Conservation (phyloP, 2,329 filamentous ascomycete genomes). For the Plenodomus lindquistii region DNA sequence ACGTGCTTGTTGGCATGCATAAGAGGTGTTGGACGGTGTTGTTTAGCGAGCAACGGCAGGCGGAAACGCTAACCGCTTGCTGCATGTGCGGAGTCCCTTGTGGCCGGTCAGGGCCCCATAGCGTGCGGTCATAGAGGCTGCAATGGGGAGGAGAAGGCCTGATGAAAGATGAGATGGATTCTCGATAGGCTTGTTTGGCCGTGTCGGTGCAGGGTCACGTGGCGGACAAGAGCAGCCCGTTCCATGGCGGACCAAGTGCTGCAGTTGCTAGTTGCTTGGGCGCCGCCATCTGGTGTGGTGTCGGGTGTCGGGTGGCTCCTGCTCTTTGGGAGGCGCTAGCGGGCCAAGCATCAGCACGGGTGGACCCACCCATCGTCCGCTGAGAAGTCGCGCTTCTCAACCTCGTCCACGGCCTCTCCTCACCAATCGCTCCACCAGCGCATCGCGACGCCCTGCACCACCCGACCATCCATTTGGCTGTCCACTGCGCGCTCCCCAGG, state of each 20-base stretch:
- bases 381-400: conserved; percentile 17
- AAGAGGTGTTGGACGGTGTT: not conserved
- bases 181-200: no score
- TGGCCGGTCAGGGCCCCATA: not conserved
- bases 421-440: conserved; percentile 14
- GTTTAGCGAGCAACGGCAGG: conserved; percentile 1
- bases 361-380: conserved; percentile 21
- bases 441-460: conserved; percentile 11
- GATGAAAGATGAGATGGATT: no score
- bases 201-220: not conserved
- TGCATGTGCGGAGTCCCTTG: not conserved
- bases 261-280: no score
- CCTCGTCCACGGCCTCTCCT: conserved; percentile 9
- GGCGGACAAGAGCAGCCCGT: no score
- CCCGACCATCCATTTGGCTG: conserved; percentile 16
- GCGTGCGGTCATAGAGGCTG: not conserved
- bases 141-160: no score
- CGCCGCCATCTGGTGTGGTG: no score
- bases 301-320: conserved; percentile 1
- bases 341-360: conserved; percentile 14
- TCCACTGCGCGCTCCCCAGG: conserved; percentile 29
- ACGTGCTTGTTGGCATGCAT: not conserved
- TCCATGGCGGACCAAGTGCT: no score
- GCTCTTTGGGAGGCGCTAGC: conserved; percentile 1
- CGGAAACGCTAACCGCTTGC: not conserved